Conservation (phyloP, 129 eudicot genomes). For the Ambrosia trifida region DNA sequence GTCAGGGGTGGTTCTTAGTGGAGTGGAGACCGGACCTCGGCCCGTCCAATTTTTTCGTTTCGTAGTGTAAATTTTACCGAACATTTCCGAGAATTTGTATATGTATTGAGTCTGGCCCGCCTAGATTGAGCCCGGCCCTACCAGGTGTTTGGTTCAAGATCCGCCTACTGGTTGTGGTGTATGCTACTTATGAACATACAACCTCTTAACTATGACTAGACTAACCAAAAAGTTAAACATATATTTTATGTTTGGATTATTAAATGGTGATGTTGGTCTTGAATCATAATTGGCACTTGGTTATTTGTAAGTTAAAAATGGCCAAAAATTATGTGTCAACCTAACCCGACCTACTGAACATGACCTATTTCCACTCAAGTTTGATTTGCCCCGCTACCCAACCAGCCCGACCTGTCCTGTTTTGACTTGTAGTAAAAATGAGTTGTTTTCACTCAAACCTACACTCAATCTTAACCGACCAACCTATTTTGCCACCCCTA, state of each 20-base stretch:
- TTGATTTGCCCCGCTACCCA: neutral
- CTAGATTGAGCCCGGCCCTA: too few species aligned
- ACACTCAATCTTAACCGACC: neutral
- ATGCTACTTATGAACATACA: neutral
- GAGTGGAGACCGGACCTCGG: too few species aligned
- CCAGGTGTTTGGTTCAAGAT: too few species aligned
- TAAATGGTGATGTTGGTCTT: neutral
- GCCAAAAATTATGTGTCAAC: neutral
- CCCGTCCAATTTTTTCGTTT: too few species aligned
- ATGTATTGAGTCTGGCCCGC: too few species aligned
- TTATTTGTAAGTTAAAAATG: neutral
- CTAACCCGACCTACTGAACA: neutral
- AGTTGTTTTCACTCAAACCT: neutral
- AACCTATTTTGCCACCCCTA: neutral
- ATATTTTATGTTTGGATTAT: neutral
- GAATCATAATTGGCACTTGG: neutral
- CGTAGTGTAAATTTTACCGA: too few species aligned
- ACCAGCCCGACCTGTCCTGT: neutral
- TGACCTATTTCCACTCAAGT: neutral
- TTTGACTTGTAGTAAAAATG: neutral
- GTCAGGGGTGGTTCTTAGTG: too few species aligned
- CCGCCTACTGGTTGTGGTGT: too few species aligned
- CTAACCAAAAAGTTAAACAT: neutral
- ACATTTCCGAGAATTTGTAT: too few species aligned
- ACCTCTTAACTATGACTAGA: neutral